Evolutionary conservation across 768 basidiomycete genomes (phyloP).

Genomic region (Naganishia randhawae): DNA sequence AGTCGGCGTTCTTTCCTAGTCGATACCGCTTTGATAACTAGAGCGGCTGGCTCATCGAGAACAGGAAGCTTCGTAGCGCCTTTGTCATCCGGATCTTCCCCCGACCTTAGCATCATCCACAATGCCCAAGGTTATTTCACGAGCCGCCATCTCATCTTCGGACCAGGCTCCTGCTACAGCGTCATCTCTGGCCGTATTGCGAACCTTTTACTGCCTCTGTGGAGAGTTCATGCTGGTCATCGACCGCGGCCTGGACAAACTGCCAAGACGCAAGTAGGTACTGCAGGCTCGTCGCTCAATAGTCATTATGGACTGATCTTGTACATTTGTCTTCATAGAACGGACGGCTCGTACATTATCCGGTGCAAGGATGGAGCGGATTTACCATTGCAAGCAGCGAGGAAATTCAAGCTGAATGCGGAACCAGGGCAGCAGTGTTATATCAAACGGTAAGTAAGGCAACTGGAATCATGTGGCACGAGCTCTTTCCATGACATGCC

Average conservation of each 20-base stretch:
- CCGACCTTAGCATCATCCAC: background rate
- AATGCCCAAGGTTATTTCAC: conserved; percentile 91
- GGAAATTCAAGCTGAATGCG: conserved; percentile 82
- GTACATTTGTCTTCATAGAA: conserved; percentile 50
- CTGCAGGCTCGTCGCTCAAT: background rate
- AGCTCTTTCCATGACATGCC: no score
- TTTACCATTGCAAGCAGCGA: conserved; percentile 57
- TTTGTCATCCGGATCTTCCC: background rate
- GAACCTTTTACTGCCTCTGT: conserved; percentile 52
- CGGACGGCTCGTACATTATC: conserved; percentile 76
- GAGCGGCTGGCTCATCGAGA: no score
- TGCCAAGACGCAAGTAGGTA: conserved; percentile 48
- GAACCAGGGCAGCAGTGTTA: conserved; percentile 65
- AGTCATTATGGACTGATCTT: conserved; percentile 57
- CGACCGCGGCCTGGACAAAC: conserved; percentile 46
- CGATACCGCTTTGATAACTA: no score
- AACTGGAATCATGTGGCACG: background rate
- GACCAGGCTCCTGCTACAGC: conserved; percentile 53
- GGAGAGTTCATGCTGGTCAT: conserved; percentile 52
- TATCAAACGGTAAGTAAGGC: conserved; percentile 66
- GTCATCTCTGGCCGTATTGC: conserved; percentile 47
- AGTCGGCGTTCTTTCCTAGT: background rate
- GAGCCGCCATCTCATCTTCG: conserved; percentile 82
- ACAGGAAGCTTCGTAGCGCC: background rate
- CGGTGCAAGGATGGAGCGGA: conserved; percentile 64